phyloP scores from a whole-genome alignment of 192 early-diverging fungal species.

The Umbelopsis isabellina region DNA sequence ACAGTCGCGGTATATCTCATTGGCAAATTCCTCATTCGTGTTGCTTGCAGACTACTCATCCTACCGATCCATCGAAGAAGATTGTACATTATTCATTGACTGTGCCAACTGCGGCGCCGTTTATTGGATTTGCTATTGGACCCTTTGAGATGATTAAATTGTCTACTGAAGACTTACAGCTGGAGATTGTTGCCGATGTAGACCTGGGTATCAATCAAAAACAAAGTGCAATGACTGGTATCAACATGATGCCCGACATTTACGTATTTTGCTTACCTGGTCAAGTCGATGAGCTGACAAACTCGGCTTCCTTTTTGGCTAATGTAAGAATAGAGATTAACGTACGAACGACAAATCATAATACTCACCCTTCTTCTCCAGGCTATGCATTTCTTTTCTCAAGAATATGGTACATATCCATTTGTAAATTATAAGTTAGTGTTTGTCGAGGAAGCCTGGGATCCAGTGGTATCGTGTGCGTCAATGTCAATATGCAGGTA shows the following conservation, averaged over 20 bases:
- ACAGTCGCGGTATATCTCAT: background rate
- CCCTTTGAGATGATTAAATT: slow-evolving; percentile 57
- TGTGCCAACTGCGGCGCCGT: slow-evolving; percentile 69
- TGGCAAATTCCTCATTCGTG: background rate
- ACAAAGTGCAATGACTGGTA: slow-evolving; percentile 41
- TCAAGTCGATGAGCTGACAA: slow-evolving; percentile 59
- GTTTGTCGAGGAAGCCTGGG: slow-evolving; percentile 79
- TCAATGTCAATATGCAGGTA: slow-evolving; percentile 77
- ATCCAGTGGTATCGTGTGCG: slow-evolving; percentile 72
- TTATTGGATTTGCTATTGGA: slow-evolving; percentile 74
- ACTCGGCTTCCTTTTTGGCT: slow-evolving; percentile 64
- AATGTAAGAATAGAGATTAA: slow-evolving; percentile 43
- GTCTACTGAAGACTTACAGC: slow-evolving; percentile 38
- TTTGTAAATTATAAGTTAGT: slow-evolving; percentile 85
- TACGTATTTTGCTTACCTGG: slow-evolving; percentile 78
- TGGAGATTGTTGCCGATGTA: slow-evolving; percentile 34
- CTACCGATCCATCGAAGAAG: slow-evolving; percentile 56
- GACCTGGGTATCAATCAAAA: slow-evolving; percentile 40
- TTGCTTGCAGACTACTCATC: slow-evolving; percentile 55
- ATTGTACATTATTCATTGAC: slow-evolving; percentile 72
- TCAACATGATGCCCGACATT: slow-evolving; percentile 46
- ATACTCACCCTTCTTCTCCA: slow-evolving; percentile 19
- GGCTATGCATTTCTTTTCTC: slow-evolving; percentile 84
- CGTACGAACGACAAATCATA: background rate
- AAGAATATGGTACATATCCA: slow-evolving; percentile 89